These are phyloP conservation scores for Termitomyces sp. DNA, from an alignment of 768 basidiomycete genomes.

Conservation along the genomic window DNA sequence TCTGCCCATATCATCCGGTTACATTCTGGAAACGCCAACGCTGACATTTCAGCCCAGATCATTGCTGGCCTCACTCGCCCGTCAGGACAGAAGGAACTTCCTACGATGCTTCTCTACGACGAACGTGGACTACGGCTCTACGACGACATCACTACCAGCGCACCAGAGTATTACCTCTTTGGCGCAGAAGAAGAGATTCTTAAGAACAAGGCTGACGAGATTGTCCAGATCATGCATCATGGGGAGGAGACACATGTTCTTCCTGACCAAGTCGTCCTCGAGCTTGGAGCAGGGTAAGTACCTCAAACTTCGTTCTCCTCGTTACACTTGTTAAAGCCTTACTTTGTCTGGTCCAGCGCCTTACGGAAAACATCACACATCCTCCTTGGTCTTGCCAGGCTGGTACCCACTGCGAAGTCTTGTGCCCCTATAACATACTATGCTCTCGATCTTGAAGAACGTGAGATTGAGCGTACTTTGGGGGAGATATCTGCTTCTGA, in stretches of 20 bases:
- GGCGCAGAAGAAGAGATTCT: conserved; percentile 85
- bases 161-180: conserved; percentile 88
- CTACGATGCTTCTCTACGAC: conserved; percentile 84
- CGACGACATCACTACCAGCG: conserved; percentile 78
- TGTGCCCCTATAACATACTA: conserved; percentile 71
- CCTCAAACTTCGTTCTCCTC: neutral
- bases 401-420: conserved; percentile 33
- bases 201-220: conserved; percentile 65
- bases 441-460: conserved; percentile 90
- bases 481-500: conserved; percentile 59
- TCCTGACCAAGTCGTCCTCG: conserved; percentile 64
- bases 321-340: neutral
- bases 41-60: conserved; percentile 44
- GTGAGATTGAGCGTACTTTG: conserved; percentile 81
- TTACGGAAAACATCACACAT: conserved; percentile 88
- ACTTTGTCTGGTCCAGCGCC: conserved; percentile 44
- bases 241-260: conserved; percentile 27
- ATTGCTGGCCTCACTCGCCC: conserved; percentile 53
- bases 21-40: conserved; percentile 28
- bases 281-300: conserved; percentile 92
- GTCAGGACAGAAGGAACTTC: conserved; percentile 56
- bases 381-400: conserved; percentile 62
- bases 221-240: conserved; percentile 69
- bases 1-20: conserved; percentile 50
- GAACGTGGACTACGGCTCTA: conserved; percentile 83